These are phyloP conservation scores for Holtermannia corniformis DNA, from an alignment of 768 basidiomycete genomes.

Conservation along the genomic window DNA sequence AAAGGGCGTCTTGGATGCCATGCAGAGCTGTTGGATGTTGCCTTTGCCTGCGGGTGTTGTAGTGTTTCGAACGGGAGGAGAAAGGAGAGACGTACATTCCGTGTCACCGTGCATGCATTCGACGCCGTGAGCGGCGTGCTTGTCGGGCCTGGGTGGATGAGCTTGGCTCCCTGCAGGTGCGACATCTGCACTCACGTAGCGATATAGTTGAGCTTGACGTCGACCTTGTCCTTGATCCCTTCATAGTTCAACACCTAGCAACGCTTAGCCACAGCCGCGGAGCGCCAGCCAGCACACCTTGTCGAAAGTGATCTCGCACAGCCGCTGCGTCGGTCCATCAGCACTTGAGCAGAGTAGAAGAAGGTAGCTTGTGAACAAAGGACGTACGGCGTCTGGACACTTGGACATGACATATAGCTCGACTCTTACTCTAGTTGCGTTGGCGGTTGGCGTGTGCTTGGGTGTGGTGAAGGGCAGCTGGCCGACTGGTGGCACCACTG, in stretches of 20 bases:
- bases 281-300: neutral
- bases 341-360: neutral
- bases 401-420: constrained; percentile 52
- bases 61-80: neutral
- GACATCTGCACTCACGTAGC: constrained; percentile 51
- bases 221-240: constrained; percentile 55
- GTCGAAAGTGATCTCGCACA: constrained; percentile 53
- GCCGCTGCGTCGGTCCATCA: constrained; percentile 34
- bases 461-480: neutral
- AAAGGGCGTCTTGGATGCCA: constrained; percentile 3
- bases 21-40: constrained; percentile 83
- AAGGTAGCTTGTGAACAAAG: neutral
- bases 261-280: neutral
- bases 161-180: neutral
- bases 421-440: constrained; percentile 22
- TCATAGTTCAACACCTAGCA: constrained; percentile 43
- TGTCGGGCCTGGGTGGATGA: constrained; percentile 10
- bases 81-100: constrained; percentile 52
- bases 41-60: constrained; percentile 45
- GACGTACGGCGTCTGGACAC: constrained; percentile 62
- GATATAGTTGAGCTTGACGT: constrained; percentile 62
- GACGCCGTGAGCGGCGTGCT: constrained; percentile 47
- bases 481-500: neutral
- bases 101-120: constrained; percentile 66
- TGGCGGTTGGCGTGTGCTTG: neutral